Conservation (phyloP, 495 filamentous ascomycete genomes). For the Podospora australis region DNA sequence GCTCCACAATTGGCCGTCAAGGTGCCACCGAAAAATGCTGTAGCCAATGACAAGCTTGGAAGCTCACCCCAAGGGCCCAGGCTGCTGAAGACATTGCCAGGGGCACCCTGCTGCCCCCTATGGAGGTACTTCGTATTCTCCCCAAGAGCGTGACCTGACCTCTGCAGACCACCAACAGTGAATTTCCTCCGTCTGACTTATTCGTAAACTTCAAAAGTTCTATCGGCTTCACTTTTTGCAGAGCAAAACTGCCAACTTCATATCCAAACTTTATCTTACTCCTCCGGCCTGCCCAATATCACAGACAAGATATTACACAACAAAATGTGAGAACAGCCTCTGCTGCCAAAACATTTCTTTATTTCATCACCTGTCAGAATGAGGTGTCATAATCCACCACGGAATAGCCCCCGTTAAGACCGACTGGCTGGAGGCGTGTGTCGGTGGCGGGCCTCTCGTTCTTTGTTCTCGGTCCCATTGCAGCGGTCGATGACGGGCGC, state of each 20-base stretch:
- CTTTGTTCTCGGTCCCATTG: constrained; percentile 9
- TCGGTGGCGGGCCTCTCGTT: constrained; percentile 11
- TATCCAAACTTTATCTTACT: not conserved
- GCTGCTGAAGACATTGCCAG: constrained; percentile 6
- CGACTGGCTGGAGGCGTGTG: not conserved
- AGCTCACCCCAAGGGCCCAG: not conserved
- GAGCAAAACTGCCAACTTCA: too few relatives aligned
- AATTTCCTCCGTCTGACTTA: too few relatives aligned
- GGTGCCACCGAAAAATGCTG: not conserved
- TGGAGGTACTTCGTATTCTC: not conserved
- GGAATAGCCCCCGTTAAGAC: too few relatives aligned
- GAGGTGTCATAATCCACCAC: too few relatives aligned
- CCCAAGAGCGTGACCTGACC: not conserved
- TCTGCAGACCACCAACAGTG: not conserved
- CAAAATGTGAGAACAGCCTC: too few relatives aligned
- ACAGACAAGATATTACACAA: too few relatives aligned
- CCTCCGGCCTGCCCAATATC: too few relatives aligned
- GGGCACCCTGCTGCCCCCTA: not conserved
- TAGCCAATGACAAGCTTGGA: constrained; percentile 13
- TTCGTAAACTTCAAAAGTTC: too few relatives aligned
- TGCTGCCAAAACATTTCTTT: too few relatives aligned
- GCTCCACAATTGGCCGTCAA: constrained; percentile 4
- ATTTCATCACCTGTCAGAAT: too few relatives aligned
- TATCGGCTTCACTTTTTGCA: too few relatives aligned
- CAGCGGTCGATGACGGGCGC: not conserved